These are phyloP conservation scores for Candida corydali DNA, from an alignment of 805 yeast genomes.

Conservation along the genomic window DNA sequence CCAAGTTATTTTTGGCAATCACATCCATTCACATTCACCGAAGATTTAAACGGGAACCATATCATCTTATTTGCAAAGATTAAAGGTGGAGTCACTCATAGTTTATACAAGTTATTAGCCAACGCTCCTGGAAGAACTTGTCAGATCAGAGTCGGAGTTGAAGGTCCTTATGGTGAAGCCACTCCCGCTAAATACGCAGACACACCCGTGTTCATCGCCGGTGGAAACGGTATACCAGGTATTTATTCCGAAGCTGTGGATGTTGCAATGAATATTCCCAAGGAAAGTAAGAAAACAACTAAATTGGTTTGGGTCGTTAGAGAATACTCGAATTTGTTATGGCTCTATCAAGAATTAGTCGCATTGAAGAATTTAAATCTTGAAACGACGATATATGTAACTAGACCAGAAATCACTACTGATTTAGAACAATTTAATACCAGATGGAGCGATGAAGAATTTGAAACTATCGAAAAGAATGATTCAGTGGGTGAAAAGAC, in stretches of 20 bases:
- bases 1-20: slow-evolving; percentile 39
- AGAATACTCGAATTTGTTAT: slow-evolving; percentile 43
- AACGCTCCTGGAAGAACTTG: slow-evolving; percentile 24
- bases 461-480: not conserved
- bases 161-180: slow-evolving; percentile 69
- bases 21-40: slow-evolving; percentile 39
- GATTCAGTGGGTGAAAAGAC: not conserved
- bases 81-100: slow-evolving; percentile 34
- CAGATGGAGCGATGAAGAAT: not conserved
- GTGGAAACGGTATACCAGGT: slow-evolving; percentile 74
- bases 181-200: slow-evolving; percentile 48
- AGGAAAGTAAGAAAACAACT: slow-evolving; percentile 16
- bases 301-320: slow-evolving; percentile 64
- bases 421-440: slow-evolving; percentile 1
- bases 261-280: slow-evolving; percentile 17
- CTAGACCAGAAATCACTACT: slow-evolving; percentile 15
- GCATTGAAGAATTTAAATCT: slow-evolving; percentile 20
- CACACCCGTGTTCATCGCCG: slow-evolving; percentile 58
- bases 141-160: slow-evolving; percentile 35
- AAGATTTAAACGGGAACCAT: slow-evolving; percentile 16
- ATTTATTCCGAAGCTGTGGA: slow-evolving; percentile 37
- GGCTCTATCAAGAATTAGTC: slow-evolving; percentile 43
- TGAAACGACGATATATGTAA: slow-evolving; percentile 24
- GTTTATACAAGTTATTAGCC: slow-evolving; percentile 22
- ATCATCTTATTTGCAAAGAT: slow-evolving; percentile 32